Evolutionary conservation across 2,329 filamentous ascomycete species (phyloP).

Genomic region (Fusarium luffae): DNA sequence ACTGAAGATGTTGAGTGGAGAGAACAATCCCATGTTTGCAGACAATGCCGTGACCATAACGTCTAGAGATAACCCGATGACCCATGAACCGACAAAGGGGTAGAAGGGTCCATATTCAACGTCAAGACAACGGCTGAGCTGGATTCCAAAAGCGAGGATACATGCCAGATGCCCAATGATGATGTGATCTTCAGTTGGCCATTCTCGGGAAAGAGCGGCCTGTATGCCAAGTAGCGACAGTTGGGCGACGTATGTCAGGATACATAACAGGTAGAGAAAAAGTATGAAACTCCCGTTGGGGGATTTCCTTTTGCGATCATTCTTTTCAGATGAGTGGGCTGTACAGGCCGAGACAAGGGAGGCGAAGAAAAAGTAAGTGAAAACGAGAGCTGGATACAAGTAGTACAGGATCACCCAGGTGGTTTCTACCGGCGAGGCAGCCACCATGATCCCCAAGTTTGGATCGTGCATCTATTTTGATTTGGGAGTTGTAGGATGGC

Average conservation of each 20-base stretch:
- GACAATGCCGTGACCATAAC: constrained; percentile 54
- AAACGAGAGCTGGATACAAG: constrained; percentile 51
- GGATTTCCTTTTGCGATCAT: constrained; percentile 23
- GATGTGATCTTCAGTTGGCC: constrained; percentile 59
- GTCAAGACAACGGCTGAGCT: constrained; percentile 66
- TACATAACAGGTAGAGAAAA: constrained; percentile 57
- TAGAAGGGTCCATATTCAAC: constrained; percentile 66
- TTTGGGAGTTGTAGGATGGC: neutral
- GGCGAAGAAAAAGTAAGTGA: constrained; percentile 70
- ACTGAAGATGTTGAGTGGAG: constrained; percentile 26
- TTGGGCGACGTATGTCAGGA: constrained; percentile 62
- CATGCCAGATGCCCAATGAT: constrained; percentile 70
- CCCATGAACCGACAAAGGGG: constrained; percentile 72
- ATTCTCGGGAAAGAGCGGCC: constrained; percentile 50
- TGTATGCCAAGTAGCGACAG: constrained; percentile 54
- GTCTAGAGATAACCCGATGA: constrained; percentile 68
- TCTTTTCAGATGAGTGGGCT: constrained; percentile 58
- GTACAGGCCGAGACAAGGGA: constrained; percentile 65
- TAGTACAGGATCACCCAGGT: constrained; percentile 41
- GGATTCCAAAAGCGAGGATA: constrained; percentile 71
- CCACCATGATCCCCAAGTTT: constrained; percentile 19
- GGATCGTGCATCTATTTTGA: constrained; percentile 12
- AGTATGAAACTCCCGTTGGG: constrained; percentile 45
- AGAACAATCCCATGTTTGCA: constrained; percentile 9
- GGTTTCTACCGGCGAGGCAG: constrained; percentile 31